Evolutionary conservation across 208 protist genomes (phyloP), one percentile per base, ranked within the genome.

Genomic region (Trypanosoma platydactyli): DNA sequence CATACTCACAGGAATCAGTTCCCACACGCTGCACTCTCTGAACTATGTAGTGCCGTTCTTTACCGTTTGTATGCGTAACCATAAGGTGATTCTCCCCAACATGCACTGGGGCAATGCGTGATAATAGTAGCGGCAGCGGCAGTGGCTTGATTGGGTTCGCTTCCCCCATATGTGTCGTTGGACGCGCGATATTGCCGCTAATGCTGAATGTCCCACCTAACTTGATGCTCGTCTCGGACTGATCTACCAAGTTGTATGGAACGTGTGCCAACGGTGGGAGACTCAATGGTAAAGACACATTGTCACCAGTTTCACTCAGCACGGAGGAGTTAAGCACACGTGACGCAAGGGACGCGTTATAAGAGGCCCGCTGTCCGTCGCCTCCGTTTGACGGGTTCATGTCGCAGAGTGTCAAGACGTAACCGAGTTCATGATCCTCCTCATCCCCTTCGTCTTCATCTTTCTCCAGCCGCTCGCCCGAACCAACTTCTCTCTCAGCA

Each of bases 1-100:
- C 75, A 65, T 95, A 95, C 38, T 71, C 67, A 73, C 86, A 93
- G 61, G 73, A 90, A 64, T 95, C 81, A 30, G 72, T 69, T 58
- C 74, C 67, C 46, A 92, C 90, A 15, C 40, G 68, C 18, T 74
- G 61, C 11, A 95, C 86, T 41, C 54, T 71, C 54, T 79, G 76
- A 29, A 92, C 77, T 0, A 88, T 62, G 65, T 93, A 95, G 25
- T 74, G 80, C 12, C 82, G 80, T 38, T 68, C 61, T 30, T 50
- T 33, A n/a, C 71, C 64, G 49, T 80, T 79, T 1, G 83, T 73
- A 58, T 92, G 86, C 24, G 89, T 90, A 44, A 95, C 79, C 65
- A 89, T 80, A n/a, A 95, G 61, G 60, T 95, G 89, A 5, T 68
- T 74, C 51, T 95, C 89, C 0, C 89, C 84, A 5, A 83, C 77